Evolutionary conservation across 768 basidiomycete species (phyloP).

Genomic region (Boletellus ananiceps): DNA sequence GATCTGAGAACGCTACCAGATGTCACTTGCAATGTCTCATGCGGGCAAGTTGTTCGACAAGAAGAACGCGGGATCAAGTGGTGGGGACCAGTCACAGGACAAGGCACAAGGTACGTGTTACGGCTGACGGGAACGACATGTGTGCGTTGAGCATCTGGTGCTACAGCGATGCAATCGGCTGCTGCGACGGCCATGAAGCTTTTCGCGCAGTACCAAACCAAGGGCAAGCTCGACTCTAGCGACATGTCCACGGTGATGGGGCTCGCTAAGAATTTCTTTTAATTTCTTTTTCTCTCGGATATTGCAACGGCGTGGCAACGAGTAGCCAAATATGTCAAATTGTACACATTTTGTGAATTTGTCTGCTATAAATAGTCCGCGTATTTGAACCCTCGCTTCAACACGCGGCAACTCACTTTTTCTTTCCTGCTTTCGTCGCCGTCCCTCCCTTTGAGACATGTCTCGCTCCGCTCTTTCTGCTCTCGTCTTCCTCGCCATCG

Average conservation of each 20-base stretch:
- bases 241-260: slow-evolving; percentile 28
- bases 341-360: slow-evolving; percentile 1
- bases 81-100: slow-evolving; percentile 10
- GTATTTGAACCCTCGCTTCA: slow-evolving; percentile 4
- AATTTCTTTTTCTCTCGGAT: neutral
- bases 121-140: neutral
- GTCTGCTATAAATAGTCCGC: slow-evolving; percentile 5
- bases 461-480: slow-evolving; percentile 46
- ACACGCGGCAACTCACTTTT: neutral
- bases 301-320: neutral
- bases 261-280: slow-evolving; percentile 25
- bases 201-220: slow-evolving; percentile 20
- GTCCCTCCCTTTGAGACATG: slow-evolving; percentile 33
- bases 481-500: slow-evolving; percentile 29
- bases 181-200: slow-evolving; percentile 30
- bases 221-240: slow-evolving; percentile 25
- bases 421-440: neutral
- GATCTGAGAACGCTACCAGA: slow-evolving; percentile 7
- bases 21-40: slow-evolving; percentile 30
- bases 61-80: slow-evolving; percentile 24
- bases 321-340: neutral
- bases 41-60: slow-evolving; percentile 32
- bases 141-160: neutral
- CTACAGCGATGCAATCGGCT: slow-evolving; percentile 30
- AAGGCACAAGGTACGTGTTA: slow-evolving; percentile 26